These are phyloP conservation scores for Hydnomerulius pinastri DNA, from an alignment of 768 basidiomycete species.

Conservation along the genomic window DNA sequence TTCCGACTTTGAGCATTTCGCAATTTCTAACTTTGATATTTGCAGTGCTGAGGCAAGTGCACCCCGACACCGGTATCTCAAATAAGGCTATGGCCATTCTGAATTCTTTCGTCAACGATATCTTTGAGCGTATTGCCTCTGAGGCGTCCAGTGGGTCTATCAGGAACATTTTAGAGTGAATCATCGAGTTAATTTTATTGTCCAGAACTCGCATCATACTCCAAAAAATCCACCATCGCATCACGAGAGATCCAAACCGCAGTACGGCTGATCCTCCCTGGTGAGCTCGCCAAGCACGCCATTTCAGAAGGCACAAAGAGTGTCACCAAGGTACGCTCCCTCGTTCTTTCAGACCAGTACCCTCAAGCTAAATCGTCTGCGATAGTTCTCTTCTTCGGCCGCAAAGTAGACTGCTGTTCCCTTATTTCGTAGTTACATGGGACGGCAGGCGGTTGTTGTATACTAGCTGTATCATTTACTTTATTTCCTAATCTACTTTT, in stretches of 20 bases:
- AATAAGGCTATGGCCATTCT: conserved; percentile 95
- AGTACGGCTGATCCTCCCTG: conserved; percentile 93
- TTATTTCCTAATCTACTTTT: conserved; percentile 29
- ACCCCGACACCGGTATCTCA: conserved; percentile 98
- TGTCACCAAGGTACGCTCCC: conserved; percentile 54
- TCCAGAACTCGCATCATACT: conserved; percentile 92
- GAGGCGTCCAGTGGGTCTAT: conserved; percentile 77
- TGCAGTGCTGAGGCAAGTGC: conserved; percentile 92
- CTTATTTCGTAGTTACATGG: conserved; percentile 19
- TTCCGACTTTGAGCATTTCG: not conserved
- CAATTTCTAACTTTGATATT: conserved; percentile 4
- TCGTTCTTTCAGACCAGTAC: not conserved
- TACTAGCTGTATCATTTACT: conserved; percentile 33
- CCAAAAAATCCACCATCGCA: conserved; percentile 98
- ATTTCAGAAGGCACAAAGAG: conserved; percentile 92
- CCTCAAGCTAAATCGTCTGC: conserved; percentile 11
- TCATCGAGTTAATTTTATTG: not conserved
- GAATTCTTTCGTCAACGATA: conserved; percentile 92
- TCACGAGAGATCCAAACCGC: conserved; percentile 98
- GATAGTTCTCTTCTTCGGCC: conserved; percentile 46
- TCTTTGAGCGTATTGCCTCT: conserved; percentile 89
- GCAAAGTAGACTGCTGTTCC: conserved; percentile 36
- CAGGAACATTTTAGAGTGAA: not conserved
- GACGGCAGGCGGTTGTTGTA: conserved; percentile 29
- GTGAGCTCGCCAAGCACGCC: conserved; percentile 97